These are phyloP conservation scores for Chlamydomonas incerta DNA, from an alignment of 139 green algal genomes.

Conservation along the genomic window DNA sequence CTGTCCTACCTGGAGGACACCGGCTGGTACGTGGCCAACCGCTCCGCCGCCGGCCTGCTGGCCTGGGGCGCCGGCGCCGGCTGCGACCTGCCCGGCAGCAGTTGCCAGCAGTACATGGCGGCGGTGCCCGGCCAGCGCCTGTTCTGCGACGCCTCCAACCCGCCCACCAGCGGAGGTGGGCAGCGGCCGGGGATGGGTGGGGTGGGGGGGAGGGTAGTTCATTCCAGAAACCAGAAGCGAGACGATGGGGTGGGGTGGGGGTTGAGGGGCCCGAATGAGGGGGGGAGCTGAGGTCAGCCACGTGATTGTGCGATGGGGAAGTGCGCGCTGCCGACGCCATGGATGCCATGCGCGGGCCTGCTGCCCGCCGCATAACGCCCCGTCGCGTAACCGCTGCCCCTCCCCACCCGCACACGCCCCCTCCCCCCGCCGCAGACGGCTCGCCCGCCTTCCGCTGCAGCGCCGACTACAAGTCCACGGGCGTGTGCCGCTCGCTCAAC, in stretches of 20 bases:
- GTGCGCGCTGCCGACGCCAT: too few species aligned
- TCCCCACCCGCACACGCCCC: not conserved
- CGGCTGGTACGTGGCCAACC: slow-evolving; percentile 28
- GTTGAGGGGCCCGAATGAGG: not conserved
- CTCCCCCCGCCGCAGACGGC: not conserved
- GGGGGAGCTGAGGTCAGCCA: too few species aligned
- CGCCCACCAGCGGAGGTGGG: not conserved
- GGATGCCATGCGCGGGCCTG: too few species aligned
- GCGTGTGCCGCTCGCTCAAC: slow-evolving; percentile 36
- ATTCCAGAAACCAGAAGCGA: too few species aligned
- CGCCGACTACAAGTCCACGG: slow-evolving; percentile 19
- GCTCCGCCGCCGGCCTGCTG: slow-evolving; percentile 49
- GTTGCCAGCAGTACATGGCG: slow-evolving; percentile 4
- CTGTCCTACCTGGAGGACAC: slow-evolving; percentile 60
- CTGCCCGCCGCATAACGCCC: too few species aligned
- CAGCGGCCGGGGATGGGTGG: too few species aligned
- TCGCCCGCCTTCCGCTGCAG: slow-evolving; percentile 11
- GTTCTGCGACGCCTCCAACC: slow-evolving; percentile 23
- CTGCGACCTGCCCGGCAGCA: slow-evolving; percentile 40
- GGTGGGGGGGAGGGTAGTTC: too few species aligned
- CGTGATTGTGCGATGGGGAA: too few species aligned
- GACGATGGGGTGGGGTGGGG: not conserved
- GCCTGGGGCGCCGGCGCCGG: slow-evolving; percentile 50
- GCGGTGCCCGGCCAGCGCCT: slow-evolving; percentile 8
- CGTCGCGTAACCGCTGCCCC: not conserved